Base-by-base conservation (phyloP, 1,284 basidiomycete species). In the Bondarzewia mesenterica region DNA sequence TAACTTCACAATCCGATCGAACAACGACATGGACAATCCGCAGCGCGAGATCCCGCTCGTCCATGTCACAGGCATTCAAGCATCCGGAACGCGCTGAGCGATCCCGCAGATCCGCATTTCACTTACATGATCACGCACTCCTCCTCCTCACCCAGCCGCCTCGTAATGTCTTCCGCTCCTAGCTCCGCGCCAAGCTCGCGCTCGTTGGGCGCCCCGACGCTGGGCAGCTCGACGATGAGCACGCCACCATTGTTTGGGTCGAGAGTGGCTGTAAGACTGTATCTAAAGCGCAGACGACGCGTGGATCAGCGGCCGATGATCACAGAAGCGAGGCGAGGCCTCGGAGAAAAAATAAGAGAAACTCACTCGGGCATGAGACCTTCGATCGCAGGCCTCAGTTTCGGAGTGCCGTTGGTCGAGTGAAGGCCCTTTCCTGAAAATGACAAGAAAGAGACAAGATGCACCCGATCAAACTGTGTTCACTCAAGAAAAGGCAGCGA, bases 381-480 rank as follows among this genome's bases (percentile, higher is more conserved):
- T 63, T 89, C 89, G 43, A 99, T 87, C 3, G 93, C 94, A 18
- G 95, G 95, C 62, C 90, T 94, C 63, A 98, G 80, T 68, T 96
- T 96, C 1, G 90, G 85, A 14, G 82, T 75, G 48, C 87, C 84
- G 23, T 81, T 78, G 43, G 76, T 68, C 22, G 91, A 94, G 65
- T 99, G 95, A 16, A 94, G 70, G 12, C 94, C 94, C 66, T 92
- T 89, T 6, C 83, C 82, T 72, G 50, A 15, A n/a, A n/a, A n/a
- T n/a, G n/a, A n/a, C n/a, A n/a, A n/a, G n/a, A n/a, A n/a, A n/a
- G n/a, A n/a, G n/a, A n/a, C n/a, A n/a, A n/a, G 7, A 21, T 42
- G 42, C 23, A 27, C 44, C 37, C 37, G 48, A 22, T 49, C 47
- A 21, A 15, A 2, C 4, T 39, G 15, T 4, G 2, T 12, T 25